A percentile compares a stretch with the other conserved stretches of the same genome.
These are phyloP conservation scores for Rhodotorula diobovata DNA, from an alignment of 768 basidiomycete species.

Conservation along the genomic window DNA sequence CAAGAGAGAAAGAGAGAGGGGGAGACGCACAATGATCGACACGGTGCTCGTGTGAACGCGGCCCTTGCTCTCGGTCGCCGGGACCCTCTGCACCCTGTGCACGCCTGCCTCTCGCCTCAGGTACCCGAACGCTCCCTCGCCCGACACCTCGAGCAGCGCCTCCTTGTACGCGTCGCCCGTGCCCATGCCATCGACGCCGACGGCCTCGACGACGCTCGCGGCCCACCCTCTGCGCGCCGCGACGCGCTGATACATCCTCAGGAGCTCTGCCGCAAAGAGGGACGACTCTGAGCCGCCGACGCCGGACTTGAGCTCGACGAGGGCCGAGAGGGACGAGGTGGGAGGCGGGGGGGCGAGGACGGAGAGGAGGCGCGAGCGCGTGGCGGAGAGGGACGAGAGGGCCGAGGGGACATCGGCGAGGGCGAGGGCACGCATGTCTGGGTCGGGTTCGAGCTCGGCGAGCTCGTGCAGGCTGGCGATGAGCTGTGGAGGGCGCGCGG, in stretches of 20 bases:
- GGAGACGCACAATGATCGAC: slow-evolving; percentile 65
- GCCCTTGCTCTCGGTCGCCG: slow-evolving; percentile 80
- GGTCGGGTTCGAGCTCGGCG: slow-evolving; percentile 60
- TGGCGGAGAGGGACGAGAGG: neutral
- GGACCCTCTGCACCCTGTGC: slow-evolving; percentile 90
- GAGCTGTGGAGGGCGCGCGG: slow-evolving; percentile 5
- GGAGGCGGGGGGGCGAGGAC: slow-evolving; percentile 28
- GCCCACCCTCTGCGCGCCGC: slow-evolving; percentile 61
- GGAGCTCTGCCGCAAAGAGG: slow-evolving; percentile 70
- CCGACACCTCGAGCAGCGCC: slow-evolving; percentile 72
- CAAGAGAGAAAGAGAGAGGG: slow-evolving; percentile 30
- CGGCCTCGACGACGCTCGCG: slow-evolving; percentile 46
- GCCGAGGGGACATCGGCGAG: slow-evolving; percentile 32
- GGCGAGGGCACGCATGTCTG: slow-evolving; percentile 69
- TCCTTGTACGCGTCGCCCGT: slow-evolving; percentile 57
- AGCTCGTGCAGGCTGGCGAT: slow-evolving; percentile 31
- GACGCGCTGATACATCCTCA: slow-evolving; percentile 75
- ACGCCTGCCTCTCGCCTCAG: slow-evolving; percentile 91
- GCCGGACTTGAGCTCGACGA: slow-evolving; percentile 86
- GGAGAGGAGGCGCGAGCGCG: slow-evolving; percentile 8
- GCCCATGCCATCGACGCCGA: slow-evolving; percentile 31
- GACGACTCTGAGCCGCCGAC: slow-evolving; percentile 86
- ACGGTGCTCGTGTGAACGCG: slow-evolving; percentile 89
- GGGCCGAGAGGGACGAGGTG: slow-evolving; percentile 54
- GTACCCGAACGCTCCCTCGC: slow-evolving; percentile 69